Evolutionary conservation across 768 basidiomycete genomes (phyloP).

Genomic region (Nevesoporus exiguus): DNA sequence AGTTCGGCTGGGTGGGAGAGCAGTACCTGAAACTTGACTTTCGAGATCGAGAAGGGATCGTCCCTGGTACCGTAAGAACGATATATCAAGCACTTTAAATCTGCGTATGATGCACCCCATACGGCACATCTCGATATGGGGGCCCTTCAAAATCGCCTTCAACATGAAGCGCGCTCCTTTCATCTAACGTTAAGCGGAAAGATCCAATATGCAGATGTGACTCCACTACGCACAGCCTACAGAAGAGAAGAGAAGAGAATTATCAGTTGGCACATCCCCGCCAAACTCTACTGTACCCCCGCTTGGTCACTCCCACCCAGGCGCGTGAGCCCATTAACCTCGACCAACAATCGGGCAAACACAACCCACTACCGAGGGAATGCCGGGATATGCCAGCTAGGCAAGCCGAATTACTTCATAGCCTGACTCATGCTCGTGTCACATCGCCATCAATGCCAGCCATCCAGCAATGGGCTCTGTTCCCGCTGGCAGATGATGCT

Average conservation of each 20-base stretch:
- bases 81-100: constrained; percentile 35
- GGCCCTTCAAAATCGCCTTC: constrained; percentile 23
- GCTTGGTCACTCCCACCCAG: constrained; percentile 4
- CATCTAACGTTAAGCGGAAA: constrained; percentile 38
- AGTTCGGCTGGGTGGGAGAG: constrained; percentile 29
- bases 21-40: constrained; percentile 36
- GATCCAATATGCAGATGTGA: constrained; percentile 32
- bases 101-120: constrained; percentile 32
- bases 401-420: constrained; percentile 23
- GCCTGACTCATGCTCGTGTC: constrained; percentile 7
- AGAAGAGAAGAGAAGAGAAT: constrained; percentile 14
- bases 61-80: constrained; percentile 34
- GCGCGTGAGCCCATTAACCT: background rate
- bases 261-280: constrained; percentile 8
- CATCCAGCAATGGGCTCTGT: constrained; percentile 10
- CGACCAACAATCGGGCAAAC: constrained; percentile 2
- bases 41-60: constrained; percentile 37
- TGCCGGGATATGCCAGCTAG: constrained; percentile 17
- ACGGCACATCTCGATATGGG: constrained; percentile 35
- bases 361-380: constrained; percentile 14
- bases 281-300: constrained; percentile 9
- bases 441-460: constrained; percentile 14
- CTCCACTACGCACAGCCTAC: constrained; percentile 27
- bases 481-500: constrained; percentile 26
- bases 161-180: constrained; percentile 30